Evolutionary conservation across 176 grass and related monocot species (phyloP).

Genomic region (Metroxylon sagu): DNA sequence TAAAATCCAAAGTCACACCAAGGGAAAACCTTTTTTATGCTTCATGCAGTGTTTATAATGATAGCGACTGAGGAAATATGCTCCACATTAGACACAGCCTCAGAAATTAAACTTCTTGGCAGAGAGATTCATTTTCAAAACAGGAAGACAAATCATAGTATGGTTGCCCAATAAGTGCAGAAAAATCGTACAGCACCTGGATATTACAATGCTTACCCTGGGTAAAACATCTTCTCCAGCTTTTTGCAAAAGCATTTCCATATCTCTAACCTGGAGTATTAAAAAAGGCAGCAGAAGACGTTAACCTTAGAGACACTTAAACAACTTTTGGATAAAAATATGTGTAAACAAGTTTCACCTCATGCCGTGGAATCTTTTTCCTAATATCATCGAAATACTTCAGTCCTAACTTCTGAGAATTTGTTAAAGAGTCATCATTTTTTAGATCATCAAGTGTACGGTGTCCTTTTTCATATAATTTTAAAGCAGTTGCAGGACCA

Average conservation of each 20-base stretch:
- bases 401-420: slow-evolving; percentile 73
- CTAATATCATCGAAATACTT: slow-evolving; percentile 86
- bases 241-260: slow-evolving; percentile 81
- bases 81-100: no score
- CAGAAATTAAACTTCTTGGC: no score
- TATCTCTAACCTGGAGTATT: slow-evolving; percentile 58
- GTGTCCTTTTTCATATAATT: slow-evolving; percentile 93
- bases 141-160: no score
- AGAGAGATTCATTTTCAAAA: no score
- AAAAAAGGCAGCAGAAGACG: slow-evolving; percentile 11
- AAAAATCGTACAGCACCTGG: not conserved
- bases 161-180: not conserved
- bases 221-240: slow-evolving; percentile 61
- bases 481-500: slow-evolving; percentile 83
- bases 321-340: not conserved
- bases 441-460: slow-evolving; percentile 79
- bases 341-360: slow-evolving; percentile 27
- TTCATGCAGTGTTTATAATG: no score
- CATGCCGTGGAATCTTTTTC: slow-evolving; percentile 79
- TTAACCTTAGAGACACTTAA: not conserved
- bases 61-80: no score
- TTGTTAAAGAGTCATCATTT: slow-evolving; percentile 60
- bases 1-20: no score
- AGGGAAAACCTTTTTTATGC: no score
- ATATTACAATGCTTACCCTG: slow-evolving; percentile 42